A percentile compares a stretch with the other conserved stretches of the same genome.
These are phyloP conservation scores for Hamigera avellanea DNA, from an alignment of 495 filamentous ascomycete species.

Conservation along the genomic window DNA sequence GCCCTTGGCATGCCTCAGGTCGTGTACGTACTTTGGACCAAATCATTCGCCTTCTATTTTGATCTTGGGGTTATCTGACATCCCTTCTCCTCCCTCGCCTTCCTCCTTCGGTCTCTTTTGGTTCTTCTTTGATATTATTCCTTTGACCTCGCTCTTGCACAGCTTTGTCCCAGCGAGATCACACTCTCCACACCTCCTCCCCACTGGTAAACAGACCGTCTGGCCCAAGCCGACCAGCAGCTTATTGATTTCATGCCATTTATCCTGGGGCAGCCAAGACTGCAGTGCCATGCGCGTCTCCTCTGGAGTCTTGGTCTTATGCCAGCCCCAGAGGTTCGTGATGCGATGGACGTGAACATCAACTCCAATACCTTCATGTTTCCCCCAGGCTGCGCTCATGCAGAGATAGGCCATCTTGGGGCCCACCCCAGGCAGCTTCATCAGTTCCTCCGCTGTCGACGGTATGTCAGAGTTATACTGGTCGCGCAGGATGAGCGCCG, in stretches of 20 bases:
- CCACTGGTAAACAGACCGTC: slow-evolving; percentile 74
- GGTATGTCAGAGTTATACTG: slow-evolving; percentile 70
- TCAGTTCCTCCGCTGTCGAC: slow-evolving; percentile 62
- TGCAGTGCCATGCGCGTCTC: slow-evolving; percentile 70
- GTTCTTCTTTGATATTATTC: slow-evolving; percentile 4
- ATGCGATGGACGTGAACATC: slow-evolving; percentile 75
- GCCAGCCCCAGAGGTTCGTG: slow-evolving; percentile 94
- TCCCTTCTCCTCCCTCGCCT: slow-evolving; percentile 10
- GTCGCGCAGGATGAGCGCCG: slow-evolving; percentile 63
- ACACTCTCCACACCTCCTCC: slow-evolving; percentile 72
- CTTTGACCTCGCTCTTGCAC: slow-evolving; percentile 56
- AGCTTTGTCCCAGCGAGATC: slow-evolving; percentile 59
- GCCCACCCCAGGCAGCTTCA: slow-evolving; percentile 78
- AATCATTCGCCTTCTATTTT: too few species aligned
- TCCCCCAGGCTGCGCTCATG: slow-evolving; percentile 58
- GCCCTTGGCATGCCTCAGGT: too few species aligned
- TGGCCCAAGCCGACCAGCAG: slow-evolving; percentile 87
- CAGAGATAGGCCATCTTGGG: slow-evolving; percentile 97
- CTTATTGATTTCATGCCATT: slow-evolving; percentile 92
- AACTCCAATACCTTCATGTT: slow-evolving; percentile 51
- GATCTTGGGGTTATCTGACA: neutral
- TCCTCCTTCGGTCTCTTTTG: slow-evolving; percentile 2
- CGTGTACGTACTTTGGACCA: too few species aligned
- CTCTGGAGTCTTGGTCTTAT: slow-evolving; percentile 73
- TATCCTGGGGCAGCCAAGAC: slow-evolving; percentile 73